Base-by-base conservation (phyloP, 495 filamentous ascomycete genomes). In the Gamarada debralockiae region DNA sequence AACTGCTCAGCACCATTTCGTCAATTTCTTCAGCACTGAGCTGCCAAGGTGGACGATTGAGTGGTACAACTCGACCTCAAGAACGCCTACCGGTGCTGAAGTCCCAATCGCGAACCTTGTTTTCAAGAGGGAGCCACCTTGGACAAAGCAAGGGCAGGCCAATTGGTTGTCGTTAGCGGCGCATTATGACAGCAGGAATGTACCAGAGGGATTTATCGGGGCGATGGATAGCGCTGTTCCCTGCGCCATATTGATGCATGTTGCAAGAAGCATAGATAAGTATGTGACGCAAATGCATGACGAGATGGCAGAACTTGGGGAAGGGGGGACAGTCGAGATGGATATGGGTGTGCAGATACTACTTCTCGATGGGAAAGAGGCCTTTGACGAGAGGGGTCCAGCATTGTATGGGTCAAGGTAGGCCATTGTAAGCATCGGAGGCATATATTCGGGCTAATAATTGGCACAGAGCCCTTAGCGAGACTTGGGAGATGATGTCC, bases 131-230 rank as follows among this genome's bases (percentile, higher is more conserved):
- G 89, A 95, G 61, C 91, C 92, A 12, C 92, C 92, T 2, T 88
- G 88, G 82, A 70, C 82, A 3, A 66, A 74, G 14, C 61, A 70
- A 1, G 92, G 92, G 0, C 80, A 90, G 49, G 80, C 85, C 5
- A 80, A 81, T 24, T 70, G 85, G 15, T 65, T 96, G 50, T 87
- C 89, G 17, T 73, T 96, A n/a, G 92, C 89, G n/a, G 92, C 92
- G 45, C 92, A 97, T 67, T 96, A 95, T 64, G 92, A 97, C 59
- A 88, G 82, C n/a, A n/a, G n/a, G n/a, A n/a, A n/a, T n/a, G n/a
- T n/a, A n/a, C n/a, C n/a, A n/a, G n/a, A n/a, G n/a, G n/a, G n/a
- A n/a, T n/a, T n/a, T n/a, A n/a, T n/a, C n/a, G n/a, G n/a, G n/a
- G n/a, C n/a, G n/a, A n/a, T n/a, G n/a, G n/a, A n/a, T n/a, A n/a